Evolutionary conservation across 1,139 yeast species (phyloP).

Genomic region (Yamadazyma jaroonii): DNA sequence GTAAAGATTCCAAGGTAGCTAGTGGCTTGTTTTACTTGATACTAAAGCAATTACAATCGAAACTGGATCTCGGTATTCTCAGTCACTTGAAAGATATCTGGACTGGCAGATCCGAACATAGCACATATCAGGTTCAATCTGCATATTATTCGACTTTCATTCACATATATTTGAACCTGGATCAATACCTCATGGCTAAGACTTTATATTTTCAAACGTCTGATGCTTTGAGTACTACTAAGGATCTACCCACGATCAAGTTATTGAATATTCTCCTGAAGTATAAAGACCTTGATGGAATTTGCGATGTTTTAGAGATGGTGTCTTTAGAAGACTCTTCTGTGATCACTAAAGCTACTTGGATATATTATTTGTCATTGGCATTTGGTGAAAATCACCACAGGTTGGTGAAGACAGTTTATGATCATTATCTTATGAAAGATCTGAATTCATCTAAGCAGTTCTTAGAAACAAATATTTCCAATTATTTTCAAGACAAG

Average conservation of each 20-base stretch:
- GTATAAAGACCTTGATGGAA: constrained; percentile 19
- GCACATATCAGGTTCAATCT: background rate
- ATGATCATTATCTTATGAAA: constrained; percentile 29
- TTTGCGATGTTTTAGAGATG: constrained; percentile 16
- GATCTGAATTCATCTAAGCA: constrained; percentile 24
- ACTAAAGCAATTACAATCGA: constrained; percentile 1
- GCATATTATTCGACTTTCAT: constrained; percentile 24
- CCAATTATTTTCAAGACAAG: constrained; percentile 9
- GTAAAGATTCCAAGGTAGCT: background rate
- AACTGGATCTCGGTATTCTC: background rate
- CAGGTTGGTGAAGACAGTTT: constrained; percentile 25
- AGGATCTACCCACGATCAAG: constrained; percentile 16
- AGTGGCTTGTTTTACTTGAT: background rate
- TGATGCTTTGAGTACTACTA: background rate
- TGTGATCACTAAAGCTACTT: constrained; percentile 13
- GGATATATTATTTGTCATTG: constrained; percentile 23
- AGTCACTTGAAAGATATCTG: constrained; percentile 4
- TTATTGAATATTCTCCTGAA: constrained; percentile 14
- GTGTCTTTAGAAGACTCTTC: constrained; percentile 7
- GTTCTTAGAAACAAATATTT: constrained; percentile 11
- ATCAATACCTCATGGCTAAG: constrained; percentile 23
- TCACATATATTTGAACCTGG: constrained; percentile 22
- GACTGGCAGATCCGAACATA: constrained; percentile 1
- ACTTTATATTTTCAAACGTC: constrained; percentile 17
- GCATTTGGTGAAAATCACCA: constrained; percentile 26